Evolutionary conservation across 345 rosid genomes (phyloP).

Genomic region (Barbarea vulgaris): DNA sequence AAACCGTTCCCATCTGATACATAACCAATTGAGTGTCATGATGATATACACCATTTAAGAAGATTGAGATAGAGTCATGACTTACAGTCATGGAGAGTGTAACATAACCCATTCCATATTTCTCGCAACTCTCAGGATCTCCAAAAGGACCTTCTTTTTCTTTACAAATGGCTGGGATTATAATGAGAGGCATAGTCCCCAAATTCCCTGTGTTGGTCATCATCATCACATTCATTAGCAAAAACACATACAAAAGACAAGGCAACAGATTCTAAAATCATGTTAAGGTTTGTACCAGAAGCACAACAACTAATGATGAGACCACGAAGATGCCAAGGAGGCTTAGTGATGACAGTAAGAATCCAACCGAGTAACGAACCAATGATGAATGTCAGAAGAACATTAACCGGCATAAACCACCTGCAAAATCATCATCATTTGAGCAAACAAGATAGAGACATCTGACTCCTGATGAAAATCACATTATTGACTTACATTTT

Average conservation of each 20-base stretch:
- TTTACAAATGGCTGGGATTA: slow-evolving; percentile 66
- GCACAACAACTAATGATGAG: slow-evolving; percentile 36
- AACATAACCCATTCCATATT: slow-evolving; percentile 57
- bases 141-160: slow-evolving; percentile 67
- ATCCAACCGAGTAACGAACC: slow-evolving; percentile 54
- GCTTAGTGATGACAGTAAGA: slow-evolving; percentile 44
- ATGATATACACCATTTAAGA: neutral
- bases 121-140: slow-evolving; percentile 51
- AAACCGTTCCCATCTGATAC: slow-evolving; percentile 59
- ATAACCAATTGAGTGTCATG: slow-evolving; percentile 5
- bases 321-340: slow-evolving; percentile 51
- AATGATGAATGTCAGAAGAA: slow-evolving; percentile 50
- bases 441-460: neutral
- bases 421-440: slow-evolving; percentile 29
- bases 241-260: no score
- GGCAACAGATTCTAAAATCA: neutral
- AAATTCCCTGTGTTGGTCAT: slow-evolving; percentile 49
- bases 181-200: slow-evolving; percentile 62
- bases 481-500: slow-evolving; percentile 47
- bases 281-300: slow-evolving; percentile 16
- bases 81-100: slow-evolving; percentile 74
- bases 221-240: neutral
- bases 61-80: neutral
- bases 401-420: slow-evolving; percentile 70
- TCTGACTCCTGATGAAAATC: neutral